Evolutionary conservation across 345 rosid genomes (phyloP), one percentile per base, ranked within the genome.

Genomic region (Psidium guajava): DNA sequence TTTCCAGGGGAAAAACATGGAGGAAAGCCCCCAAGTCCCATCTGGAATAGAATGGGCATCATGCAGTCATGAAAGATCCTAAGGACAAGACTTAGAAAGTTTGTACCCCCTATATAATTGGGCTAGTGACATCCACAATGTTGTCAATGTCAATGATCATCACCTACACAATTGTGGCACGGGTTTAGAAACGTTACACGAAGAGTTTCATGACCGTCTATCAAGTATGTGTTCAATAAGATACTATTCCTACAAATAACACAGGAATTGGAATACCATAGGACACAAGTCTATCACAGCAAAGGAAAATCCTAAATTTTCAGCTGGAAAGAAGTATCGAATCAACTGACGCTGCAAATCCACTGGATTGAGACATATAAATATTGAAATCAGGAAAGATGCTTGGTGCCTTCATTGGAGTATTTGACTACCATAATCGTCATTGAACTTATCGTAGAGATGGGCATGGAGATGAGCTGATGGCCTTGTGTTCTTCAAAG

Each of bases 381-480:
- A 50, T n/a, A 36, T 27, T 49, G 52, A 36, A 58, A 24, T 54
- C 21, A 58, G 27, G 82, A 55, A 55, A 55, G 58, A 58, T 40
- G 13, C 6, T 9, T 58, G 51, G 59, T 81, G 83, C 89, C 88
- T 82, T 92, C 92, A 95, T 55, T 89, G 90, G 56, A 94, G 92
- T 84, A 95, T 93, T 51, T 97, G 98, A 89, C 99, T 96, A 52
- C 99, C 98, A 85, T 97, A 95, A 85, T 97, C 98, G 5, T 87
- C 92, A 86, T 96, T 97, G 85, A 97, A 97, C 92, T 95, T 96
- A 56, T 94, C 98, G 6, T 96, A 96, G 54, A 93, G 95, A 83
- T 95, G 96, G 32, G 96, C 94, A 52, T 93, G 94, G 51, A 97
- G 96, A 91, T 96, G 98, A 81, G 99, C 99, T 1, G 98, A 96